Base-by-base conservation (phyloP, 2,329 filamentous ascomycete genomes). In the Aspergillus alliaceus region DNA sequence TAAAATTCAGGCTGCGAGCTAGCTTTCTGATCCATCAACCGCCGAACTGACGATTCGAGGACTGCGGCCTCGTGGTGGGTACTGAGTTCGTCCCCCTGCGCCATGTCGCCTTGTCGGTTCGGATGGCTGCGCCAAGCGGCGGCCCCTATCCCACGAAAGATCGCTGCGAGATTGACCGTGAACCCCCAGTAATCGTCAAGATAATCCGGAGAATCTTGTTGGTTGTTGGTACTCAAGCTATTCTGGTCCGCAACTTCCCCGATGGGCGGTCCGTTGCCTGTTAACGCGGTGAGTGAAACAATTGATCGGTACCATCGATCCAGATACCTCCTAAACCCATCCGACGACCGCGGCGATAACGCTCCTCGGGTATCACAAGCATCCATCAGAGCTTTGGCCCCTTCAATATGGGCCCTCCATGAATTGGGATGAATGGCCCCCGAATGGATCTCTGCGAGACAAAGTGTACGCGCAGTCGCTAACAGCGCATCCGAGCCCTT, bases 161-260 rank as follows among this genome's bases (percentile, higher is more conserved):
- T 67, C 25, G 68, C 64, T 1, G 75, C 69, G 20, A 78, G 59
- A 42, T 74, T 68, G 1, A 76, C 69, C 3, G 75, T 75, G 57
- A 77, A 78, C 0, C 75, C 75, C 68, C 73, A 77, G 58, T 78
- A 78, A 51, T 76, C 73, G 61, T 78, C 75, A 15, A 77, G 59
- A 59, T 76, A 76, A 39, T 75, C 70, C 5, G 70, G 67, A 3
- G 63, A 47, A 14, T 59, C 54, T 3, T 56, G 40, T 37, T 64
- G 51, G 12, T 55, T 50, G 37, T 56, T 56, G 27, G 58, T 48
- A 37, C 60, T 57, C n/a, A 60, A 56, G 8, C 56, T 57, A 8
- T 53, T 57, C 20, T 64, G 64, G 22, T 65, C 61, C 4, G 59
- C 53, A 12, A 37, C 57, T 27, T 67, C 68, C 15, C 71, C 72